Evolutionary conservation across 2,329 filamentous ascomycete genomes (phyloP), one percentile per base, ranked within the genome.

Genomic region (Didymella exigua): DNA sequence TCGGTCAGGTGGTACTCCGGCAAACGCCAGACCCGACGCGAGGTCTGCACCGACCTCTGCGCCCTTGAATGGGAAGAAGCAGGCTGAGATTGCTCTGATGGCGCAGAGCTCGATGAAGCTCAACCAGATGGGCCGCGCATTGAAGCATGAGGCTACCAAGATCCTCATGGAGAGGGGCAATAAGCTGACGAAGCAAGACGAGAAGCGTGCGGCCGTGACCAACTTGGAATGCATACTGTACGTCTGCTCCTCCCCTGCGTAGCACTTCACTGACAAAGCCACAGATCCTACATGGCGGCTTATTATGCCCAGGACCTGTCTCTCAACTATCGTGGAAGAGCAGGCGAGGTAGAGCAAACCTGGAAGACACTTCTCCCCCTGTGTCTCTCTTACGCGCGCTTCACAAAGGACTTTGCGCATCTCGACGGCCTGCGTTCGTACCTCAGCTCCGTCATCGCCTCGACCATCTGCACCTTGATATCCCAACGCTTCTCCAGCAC

Each of bases 91-190:
- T 4, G 62, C 73, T 13, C 60, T 73, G 1, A 75, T 78, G 57
- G 71, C 72, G 7, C 65, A 72, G 1, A 71, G 74, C 18, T 77
- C 76, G 13, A 69, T 68, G 44, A 76, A 76, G 27, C 63, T 78
- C 37, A 76, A 78, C 31, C 68, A 63, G 3, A 70, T 78, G 48
- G 79, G 78, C 9, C 75, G 77, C 7, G 71, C 76, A 1, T 66
- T 81, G n/a, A 81, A 81, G 65, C 78, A 80, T 48, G 74, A 77
- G 43, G 73, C 74, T 2, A 70, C 75, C 34, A 75, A 74, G 47
- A 70, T 77, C 46, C 63, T 71, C 34, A 60, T 40, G 1, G 63
- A 67, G 7, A 64, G 64, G 18, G 58, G 61, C 41, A 63, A 59
- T 10, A 64, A 68, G 29, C 45, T 65, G 27, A 69, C 50, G 2